Evolutionary conservation across 176 grass and related monocot genomes (phyloP).

Genomic region (Guadua angustifolia): DNA sequence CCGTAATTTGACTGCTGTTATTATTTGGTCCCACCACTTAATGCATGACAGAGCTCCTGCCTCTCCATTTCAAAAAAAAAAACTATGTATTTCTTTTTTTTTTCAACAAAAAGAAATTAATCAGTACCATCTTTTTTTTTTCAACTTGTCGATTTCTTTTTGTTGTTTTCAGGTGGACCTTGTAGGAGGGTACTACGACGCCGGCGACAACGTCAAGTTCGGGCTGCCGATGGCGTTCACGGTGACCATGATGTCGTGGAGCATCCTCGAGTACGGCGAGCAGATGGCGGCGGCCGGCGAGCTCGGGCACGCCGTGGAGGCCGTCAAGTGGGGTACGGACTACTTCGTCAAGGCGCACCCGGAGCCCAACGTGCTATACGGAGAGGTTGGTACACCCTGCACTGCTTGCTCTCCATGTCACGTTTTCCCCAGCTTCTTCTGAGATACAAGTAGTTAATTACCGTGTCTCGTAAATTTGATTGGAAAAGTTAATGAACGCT

Average conservation of each 20-base stretch:
- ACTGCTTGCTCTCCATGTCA: not conserved
- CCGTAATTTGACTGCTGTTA: no score
- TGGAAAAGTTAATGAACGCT: not conserved
- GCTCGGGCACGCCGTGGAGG: conserved; percentile 78
- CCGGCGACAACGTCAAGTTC: conserved; percentile 96
- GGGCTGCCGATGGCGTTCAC: conserved; percentile 97
- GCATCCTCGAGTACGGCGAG: conserved; percentile 77
- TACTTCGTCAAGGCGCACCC: conserved; percentile 92
- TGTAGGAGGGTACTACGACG: conserved; percentile 90
- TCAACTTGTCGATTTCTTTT: not conserved
- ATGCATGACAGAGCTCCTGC: no score
- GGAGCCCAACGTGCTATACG: conserved; percentile 77
- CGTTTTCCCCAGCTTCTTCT: no score
- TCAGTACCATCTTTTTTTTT: no score
- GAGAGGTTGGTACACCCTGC: conserved; percentile 52
- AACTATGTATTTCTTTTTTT: not conserved
- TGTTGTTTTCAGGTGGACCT: conserved; percentile 63
- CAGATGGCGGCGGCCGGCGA: conserved; percentile 82
- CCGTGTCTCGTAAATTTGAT: not conserved
- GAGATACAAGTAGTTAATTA: not conserved
- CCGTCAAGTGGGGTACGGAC: conserved; percentile 91
- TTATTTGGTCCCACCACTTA: no score
- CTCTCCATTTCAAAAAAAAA: no score
- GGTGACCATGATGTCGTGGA: conserved; percentile 97
- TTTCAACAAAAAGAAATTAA: no score